Evolutionary conservation across 148 eudicot genomes (phyloP), one percentile per base, ranked within the genome.

Genomic region (Rhododendron molle): DNA sequence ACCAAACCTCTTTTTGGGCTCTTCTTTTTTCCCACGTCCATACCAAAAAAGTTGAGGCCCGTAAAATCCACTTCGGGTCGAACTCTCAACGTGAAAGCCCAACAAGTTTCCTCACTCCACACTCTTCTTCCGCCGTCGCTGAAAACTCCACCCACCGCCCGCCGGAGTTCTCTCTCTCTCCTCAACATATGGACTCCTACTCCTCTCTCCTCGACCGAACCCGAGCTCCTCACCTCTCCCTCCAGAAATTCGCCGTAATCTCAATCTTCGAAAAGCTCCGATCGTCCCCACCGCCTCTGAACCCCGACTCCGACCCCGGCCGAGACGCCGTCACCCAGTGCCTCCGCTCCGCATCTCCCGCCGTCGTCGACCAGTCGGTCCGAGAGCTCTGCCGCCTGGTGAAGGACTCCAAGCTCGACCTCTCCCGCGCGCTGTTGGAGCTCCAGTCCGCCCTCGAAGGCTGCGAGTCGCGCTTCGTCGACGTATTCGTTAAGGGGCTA

Each of bases 281-380:
- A 0, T 87, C 94, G 0, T 69, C 89, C 43, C 94, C 94, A 16
- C 76, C 92, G 1, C 65, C 71, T 14, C 71, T 87, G 10, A 82
- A 86, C 86, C 76, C 89, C n/a, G 85, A 90, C 50, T 93, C 95
- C 85, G 90, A 83, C 85, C 82, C 91, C n/a, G 93, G 91, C 4
- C 73, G 89, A 38, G 94, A 91, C 36, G 94, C 88, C 65, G 87
- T 97, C 87, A 83, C 93, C 23, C 93, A 85, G 62, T 94, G 96
- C 85, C 96, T 95, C 78, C 88, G 81, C 83, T 94, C 98, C 49
- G 21, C 88, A 36, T 94, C 98, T 62, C 80, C 95, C 21, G 85
- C 94, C 84, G 96, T 97, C 16, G 93, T 97, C 85, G 98, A 97
- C 85, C 99, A 95, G 80, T 89, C 99, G 1, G 93, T 94, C 21